Evolutionary conservation across 2,329 filamentous ascomycete genomes (phyloP), one percentile per base, ranked within the genome.

Genomic region (Cordyceps sp.): DNA sequence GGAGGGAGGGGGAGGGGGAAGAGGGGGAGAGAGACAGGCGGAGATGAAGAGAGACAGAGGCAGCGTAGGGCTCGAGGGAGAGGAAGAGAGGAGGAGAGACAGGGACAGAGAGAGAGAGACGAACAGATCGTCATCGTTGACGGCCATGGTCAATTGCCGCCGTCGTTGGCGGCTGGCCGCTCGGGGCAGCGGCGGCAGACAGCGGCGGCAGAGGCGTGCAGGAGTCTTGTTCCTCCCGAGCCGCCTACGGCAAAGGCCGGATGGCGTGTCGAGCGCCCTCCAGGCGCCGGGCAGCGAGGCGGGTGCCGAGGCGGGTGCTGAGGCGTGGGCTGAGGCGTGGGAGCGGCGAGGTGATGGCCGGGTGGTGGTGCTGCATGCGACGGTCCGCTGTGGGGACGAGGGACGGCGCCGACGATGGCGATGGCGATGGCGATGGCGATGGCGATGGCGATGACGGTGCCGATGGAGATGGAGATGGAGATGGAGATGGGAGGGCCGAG

Each of bases 121-220:
- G 39, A 54, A 71, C 66, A 59, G 53, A 48, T 54, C 58, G 50
- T 70, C 61, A 48, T 66, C 58, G 47, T 59, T 62, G 45, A 66
- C 58, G 52, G 66, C 66, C 69, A 73, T 73, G 35, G 21, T 39
- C 30, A 30, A 32, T 25, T 7, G 37, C 32, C 30, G 33, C 29
- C 32, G 38, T 35, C 33, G 20, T 17, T 16, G 24, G 34, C 16
- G 32, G 20, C 33, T 24, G 26, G 30, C 30, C 30, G 23, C 30
- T 31, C 10, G 21, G 35, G 26, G 26, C 31, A 26, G 31, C 29
- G 30, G 26, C 22, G 16, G 25, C 28, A 20, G 30, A 17, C 10
- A 14, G n/a, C n/a, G n/a, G n/a, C n/a, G n/a, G n/a, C n/a, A n/a
- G n/a, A n/a, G n/a, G n/a, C n/a, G n/a, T n/a, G n/a, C n/a, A n/a